Evolutionary conservation across 2,329 filamentous ascomycete genomes (phyloP).

Genomic region (Triangularia verruculosa): DNA sequence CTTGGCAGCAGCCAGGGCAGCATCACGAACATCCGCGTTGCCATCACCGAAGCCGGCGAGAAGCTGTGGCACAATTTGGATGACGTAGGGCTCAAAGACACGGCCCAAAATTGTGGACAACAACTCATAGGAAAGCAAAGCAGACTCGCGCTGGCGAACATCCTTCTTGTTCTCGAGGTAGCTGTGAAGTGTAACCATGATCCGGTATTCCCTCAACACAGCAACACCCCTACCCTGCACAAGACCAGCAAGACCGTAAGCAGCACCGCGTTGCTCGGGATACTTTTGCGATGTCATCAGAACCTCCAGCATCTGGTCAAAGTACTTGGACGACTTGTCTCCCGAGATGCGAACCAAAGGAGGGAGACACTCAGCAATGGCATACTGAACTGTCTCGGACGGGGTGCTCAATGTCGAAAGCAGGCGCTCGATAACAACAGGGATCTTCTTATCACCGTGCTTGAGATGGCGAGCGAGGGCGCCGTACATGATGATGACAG

Average conservation of each 20-base stretch:
- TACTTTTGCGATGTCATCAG: conserved; percentile 88
- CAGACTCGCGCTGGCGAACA: conserved; percentile 79
- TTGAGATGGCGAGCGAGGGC: conserved; percentile 85
- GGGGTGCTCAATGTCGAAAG: conserved; percentile 87
- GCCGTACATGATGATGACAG: conserved; percentile 95
- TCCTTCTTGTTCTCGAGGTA: conserved; percentile 97
- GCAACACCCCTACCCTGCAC: conserved; percentile 83
- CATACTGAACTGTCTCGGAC: conserved; percentile 95
- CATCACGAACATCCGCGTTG: conserved; percentile 85
- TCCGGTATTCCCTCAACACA: conserved; percentile 77
- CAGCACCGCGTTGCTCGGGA: conserved; percentile 86
- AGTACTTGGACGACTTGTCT: conserved; percentile 74
- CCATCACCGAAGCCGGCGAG: conserved; percentile 85
- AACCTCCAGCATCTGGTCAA: conserved; percentile 75
- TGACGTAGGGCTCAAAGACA: conserved; percentile 93
- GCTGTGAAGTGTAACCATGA: conserved; percentile 75
- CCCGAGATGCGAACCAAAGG: conserved; percentile 81
- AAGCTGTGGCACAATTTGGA: conserved; percentile 89
- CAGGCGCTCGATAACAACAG: conserved; percentile 81
- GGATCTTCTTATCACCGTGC: conserved; percentile 80
- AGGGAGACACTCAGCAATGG: conserved; percentile 89
- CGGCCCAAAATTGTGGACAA: conserved; percentile 81
- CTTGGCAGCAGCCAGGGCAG: conserved; percentile 89
- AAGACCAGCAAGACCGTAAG: conserved; percentile 89
- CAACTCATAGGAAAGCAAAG: conserved; percentile 86